Percentiles rank a stretch among this genome's conserved stretches.
Conservation (phyloP, 441 rosid genomes). For the Arabidopsis lyrata region DNA sequence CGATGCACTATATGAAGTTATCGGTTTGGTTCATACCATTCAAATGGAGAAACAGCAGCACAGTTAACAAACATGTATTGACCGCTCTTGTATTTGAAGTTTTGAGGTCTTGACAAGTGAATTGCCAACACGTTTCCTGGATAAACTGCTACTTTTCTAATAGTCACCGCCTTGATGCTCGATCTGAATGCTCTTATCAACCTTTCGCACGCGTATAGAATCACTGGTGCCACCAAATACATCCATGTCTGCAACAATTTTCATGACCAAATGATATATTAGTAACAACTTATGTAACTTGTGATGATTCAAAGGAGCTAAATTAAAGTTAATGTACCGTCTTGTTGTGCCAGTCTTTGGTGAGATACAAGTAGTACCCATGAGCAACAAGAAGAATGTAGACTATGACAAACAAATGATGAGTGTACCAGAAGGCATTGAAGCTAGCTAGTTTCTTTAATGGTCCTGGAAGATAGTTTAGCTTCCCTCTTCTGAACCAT, state of each 20-base stretch:
- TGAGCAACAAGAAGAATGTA: constrained; percentile 61
- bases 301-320: too few species aligned
- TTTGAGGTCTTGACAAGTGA: constrained; percentile 69
- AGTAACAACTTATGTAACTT: too few species aligned
- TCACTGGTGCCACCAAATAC: constrained; percentile 66
- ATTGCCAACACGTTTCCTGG: constrained; percentile 77
- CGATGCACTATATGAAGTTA: neutral
- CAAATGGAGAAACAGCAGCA: constrained; percentile 74
- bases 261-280: too few species aligned
- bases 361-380: constrained; percentile 59
- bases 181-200: constrained; percentile 66
- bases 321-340: constrained; percentile 24
- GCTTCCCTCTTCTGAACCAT: constrained; percentile 61
- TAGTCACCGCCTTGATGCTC: constrained; percentile 62
- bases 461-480: constrained; percentile 55
- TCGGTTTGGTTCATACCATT: constrained; percentile 53
- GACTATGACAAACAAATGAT: constrained; percentile 67
- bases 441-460: constrained; percentile 64
- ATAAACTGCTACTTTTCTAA: constrained; percentile 66
- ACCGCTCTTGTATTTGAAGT: constrained; percentile 76
- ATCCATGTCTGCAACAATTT: constrained; percentile 54
- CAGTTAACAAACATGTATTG: constrained; percentile 84
- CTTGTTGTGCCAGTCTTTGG: constrained; percentile 58
- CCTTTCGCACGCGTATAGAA: constrained; percentile 61
- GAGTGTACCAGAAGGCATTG: constrained; percentile 79